phyloP scores from a whole-genome alignment of 2,329 filamentous ascomycete genomes.

The Tolypocladium guangdongense region DNA sequence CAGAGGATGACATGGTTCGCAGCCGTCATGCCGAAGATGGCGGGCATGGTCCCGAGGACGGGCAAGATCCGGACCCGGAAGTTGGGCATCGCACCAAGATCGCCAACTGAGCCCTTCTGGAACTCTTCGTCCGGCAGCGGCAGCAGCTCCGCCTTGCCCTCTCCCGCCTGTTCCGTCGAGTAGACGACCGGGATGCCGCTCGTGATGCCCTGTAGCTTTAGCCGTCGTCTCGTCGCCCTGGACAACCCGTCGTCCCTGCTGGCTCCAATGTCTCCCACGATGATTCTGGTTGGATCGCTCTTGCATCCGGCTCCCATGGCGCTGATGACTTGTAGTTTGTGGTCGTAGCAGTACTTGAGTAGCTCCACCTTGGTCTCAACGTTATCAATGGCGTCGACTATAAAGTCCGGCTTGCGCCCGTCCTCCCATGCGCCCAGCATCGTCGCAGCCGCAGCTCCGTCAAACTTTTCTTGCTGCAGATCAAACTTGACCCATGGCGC shows the following conservation, averaged over 20 bases:
- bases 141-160: constrained; percentile 81
- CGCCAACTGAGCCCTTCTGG: constrained; percentile 71
- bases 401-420: constrained; percentile 62
- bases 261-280: constrained; percentile 81
- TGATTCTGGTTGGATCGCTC: constrained; percentile 70
- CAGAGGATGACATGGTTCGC: constrained; percentile 89
- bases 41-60: constrained; percentile 93
- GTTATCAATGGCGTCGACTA: constrained; percentile 98
- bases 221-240: constrained; percentile 65
- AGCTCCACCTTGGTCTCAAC: constrained; percentile 93
- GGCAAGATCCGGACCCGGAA: constrained; percentile 93
- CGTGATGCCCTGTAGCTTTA: constrained; percentile 68
- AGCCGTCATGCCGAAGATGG: constrained; percentile 82
- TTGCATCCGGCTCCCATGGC: constrained; percentile 97
- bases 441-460: constrained; percentile 49
- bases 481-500: constrained; percentile 90
- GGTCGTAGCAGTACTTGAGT: constrained; percentile 74
- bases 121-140: constrained; percentile 85
- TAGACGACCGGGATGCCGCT: constrained; percentile 86
- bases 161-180: constrained; percentile 80
- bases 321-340: constrained; percentile 73
- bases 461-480: constrained; percentile 74
- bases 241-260: constrained; percentile 86
- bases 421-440: constrained; percentile 58
- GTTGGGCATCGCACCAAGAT: constrained; percentile 80